Conservation (phyloP, 73 alveolate genomes). For the Paramecium tetraurelia region DNA sequence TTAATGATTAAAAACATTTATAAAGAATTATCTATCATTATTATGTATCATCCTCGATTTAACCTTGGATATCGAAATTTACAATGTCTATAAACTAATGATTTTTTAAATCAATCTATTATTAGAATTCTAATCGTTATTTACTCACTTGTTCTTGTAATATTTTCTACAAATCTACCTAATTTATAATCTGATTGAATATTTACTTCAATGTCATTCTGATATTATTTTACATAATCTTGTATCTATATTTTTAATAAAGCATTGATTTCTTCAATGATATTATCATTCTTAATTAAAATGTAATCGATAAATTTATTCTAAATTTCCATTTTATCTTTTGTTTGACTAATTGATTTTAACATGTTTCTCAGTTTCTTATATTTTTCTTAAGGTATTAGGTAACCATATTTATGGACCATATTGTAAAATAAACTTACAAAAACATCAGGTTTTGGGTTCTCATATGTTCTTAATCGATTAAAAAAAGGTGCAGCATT, state of each 20-base stretch:
- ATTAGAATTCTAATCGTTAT: neutral
- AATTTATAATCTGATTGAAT: neutral
- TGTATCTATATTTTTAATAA: neutral
- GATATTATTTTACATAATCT: neutral
- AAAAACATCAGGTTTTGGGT: neutral
- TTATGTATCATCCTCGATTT: neutral
- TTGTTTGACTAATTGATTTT: neutral
- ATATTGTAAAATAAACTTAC: neutral
- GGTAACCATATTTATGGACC: neutral
- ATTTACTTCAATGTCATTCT: neutral
- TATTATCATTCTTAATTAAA: neutral
- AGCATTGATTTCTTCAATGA: neutral
- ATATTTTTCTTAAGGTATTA: neutral
- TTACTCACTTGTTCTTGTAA: neutral
- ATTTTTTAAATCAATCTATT: neutral
- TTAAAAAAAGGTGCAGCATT: neutral
- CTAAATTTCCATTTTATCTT: neutral
- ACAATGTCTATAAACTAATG: neutral
- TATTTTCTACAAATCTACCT: neutral
- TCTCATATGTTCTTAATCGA: neutral
- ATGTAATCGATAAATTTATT: neutral
- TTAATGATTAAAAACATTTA: neutral
- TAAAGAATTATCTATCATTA: neutral
- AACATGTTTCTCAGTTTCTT: neutral
- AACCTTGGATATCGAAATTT: neutral